Evolutionary conservation across 345 rosid species (phyloP).

Genomic region (Rhizophora apiculata): DNA sequence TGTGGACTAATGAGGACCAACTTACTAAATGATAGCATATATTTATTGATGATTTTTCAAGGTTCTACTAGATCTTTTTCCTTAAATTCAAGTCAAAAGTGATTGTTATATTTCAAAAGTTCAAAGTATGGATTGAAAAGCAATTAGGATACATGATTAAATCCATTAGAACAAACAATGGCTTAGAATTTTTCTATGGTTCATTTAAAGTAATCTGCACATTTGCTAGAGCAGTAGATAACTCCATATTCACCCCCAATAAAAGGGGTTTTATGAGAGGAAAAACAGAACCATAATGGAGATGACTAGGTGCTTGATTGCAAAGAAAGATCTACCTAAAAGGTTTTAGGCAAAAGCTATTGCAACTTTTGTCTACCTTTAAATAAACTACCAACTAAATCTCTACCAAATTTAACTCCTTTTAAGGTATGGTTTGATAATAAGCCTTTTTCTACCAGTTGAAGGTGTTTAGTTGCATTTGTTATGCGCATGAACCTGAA

Average conservation of each 20-base stretch:
- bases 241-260: not conserved
- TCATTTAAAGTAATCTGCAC: no score
- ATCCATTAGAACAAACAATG: not conserved
- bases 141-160: no score
- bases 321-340: not conserved
- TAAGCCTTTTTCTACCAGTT: not conserved
- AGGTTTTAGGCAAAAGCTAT: not conserved
- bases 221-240: not conserved
- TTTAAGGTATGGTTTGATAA: not conserved
- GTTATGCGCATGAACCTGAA: not conserved
- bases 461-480: not conserved
- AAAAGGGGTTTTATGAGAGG: not conserved
- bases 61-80: no score
- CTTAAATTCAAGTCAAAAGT: no score
- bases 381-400: not conserved
- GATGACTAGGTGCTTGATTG: not conserved
- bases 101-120: no score
- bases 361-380: not conserved
- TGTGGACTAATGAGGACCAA: not conserved
- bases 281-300: not conserved
- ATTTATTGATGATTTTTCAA: not conserved
- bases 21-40: not conserved
- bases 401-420: not conserved
- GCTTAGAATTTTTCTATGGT: no score
- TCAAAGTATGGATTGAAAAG: no score